Percentiles rank a stretch among this genome's conserved stretches.
phyloP scores from a whole-genome alignment of 2,329 filamentous ascomycete species.

The Scytalidium sp. region DNA sequence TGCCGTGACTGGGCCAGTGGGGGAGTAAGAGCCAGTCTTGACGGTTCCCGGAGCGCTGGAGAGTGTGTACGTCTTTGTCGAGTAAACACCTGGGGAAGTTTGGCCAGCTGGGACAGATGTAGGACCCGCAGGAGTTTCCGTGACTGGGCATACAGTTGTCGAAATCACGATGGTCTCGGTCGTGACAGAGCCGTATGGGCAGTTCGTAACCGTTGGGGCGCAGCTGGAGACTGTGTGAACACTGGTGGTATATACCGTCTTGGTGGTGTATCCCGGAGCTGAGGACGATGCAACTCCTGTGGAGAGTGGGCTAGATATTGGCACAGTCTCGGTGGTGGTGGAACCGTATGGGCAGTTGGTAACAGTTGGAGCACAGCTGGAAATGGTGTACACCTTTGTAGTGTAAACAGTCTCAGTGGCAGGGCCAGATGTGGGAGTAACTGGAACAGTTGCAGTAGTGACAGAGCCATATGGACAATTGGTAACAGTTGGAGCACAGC shows the following conservation, averaged over 20 bases:
- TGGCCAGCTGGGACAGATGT: not conserved
- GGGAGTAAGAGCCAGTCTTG: slow-evolving; percentile 17
- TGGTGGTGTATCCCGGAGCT: slow-evolving; percentile 15
- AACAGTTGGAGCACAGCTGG: slow-evolving; percentile 30
- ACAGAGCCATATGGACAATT: slow-evolving; percentile 17
- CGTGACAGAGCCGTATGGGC: slow-evolving; percentile 20
- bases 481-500: slow-evolving; percentile 17
- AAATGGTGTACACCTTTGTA: slow-evolving; percentile 11
- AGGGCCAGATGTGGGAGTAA: slow-evolving; percentile 16
- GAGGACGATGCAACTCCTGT: slow-evolving; percentile 27
- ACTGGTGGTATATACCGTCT: slow-evolving; percentile 19
- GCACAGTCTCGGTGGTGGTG: slow-evolving; percentile 35
- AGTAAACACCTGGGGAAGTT: slow-evolving; percentile 4
- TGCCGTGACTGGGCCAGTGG: slow-evolving; percentile 15
- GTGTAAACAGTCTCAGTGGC: slow-evolving; percentile 9
- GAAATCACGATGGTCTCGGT: slow-evolving; percentile 21
- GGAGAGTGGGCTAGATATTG: slow-evolving; percentile 43
- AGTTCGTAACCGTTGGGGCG: slow-evolving; percentile 24
- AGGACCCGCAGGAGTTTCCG: slow-evolving; percentile 4
- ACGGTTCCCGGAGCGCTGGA: slow-evolving; percentile 16
- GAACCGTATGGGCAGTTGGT: slow-evolving; percentile 34
- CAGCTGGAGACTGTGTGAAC: slow-evolving; percentile 25
- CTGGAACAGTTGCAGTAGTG: slow-evolving; percentile 19
- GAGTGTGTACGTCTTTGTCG: slow-evolving; percentile 10
- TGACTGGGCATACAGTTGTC: slow-evolving; percentile 23